Evolutionary conservation across 2,329 filamentous ascomycete genomes (phyloP), one percentile per base, ranked within the genome.

Genomic region (Trichoderma cornu-damae): DNA sequence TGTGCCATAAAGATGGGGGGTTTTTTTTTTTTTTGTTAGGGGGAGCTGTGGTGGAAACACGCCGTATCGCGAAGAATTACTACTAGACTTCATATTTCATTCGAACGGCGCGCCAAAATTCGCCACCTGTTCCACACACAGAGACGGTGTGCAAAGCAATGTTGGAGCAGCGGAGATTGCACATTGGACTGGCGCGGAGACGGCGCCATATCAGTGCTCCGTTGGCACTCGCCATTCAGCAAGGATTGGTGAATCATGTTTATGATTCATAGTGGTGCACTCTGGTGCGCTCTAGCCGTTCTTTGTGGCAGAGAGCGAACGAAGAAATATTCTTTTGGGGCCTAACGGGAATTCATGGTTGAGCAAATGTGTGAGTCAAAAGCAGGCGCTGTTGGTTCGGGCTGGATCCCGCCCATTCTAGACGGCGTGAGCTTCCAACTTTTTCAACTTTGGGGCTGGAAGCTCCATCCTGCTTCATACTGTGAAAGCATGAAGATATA

Each of bases 301-400:
- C 20, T 52, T 52, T 40, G 35, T 42, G 11, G 49, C 20, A 28
- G 22, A 52, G 22, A 49, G 32, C 16, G 46, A 35, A 20, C n/a
- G 28, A 35, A 16, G 14, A 49, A 46, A 28, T 46, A 18, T 46
- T 30, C n/a, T n/a, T n/a, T n/a, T n/a, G n/a, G 20, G 42, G 14
- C 22, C 35, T 7, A 42, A 52, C 24, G 34, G 24, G 34, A 40
- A 51, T 52, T 44, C 11, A 22, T 44, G 22, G 14, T 8, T 11
- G 18, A 54, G 48, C 38, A 34, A 48, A 54, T 26, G 5, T 32
- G 26, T 58, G 49, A 58, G 48, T 58, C 56, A 58, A 38, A 40
- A 28, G 42, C 42, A 46, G 38, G 26, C 51, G 20, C 24, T 38
- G 28, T 35, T 12, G 20, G 26, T 16, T 54, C 14, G 16, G 7